Evolutionary conservation across 352 stramenopile species (phyloP).

Genomic region (Phytophthora pinifolia): DNA sequence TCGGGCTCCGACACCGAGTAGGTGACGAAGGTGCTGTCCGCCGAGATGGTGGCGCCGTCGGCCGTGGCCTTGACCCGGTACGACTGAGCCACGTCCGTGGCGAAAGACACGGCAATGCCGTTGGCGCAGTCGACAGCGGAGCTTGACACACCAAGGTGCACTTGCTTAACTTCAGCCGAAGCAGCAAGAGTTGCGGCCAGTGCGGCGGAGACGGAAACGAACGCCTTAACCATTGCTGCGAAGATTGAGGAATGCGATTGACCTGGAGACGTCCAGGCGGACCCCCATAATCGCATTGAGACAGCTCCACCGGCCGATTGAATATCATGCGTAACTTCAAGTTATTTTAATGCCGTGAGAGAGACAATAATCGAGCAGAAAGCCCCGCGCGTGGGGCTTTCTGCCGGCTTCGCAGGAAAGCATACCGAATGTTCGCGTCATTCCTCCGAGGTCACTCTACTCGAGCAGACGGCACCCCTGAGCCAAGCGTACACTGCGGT

Average conservation of each 20-base stretch:
- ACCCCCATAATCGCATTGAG: too few species aligned
- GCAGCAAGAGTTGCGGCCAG: constrained; percentile 18
- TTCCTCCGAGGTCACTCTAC: too few species aligned
- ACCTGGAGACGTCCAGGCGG: neutral
- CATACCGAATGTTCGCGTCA: too few species aligned
- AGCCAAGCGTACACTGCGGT: too few species aligned
- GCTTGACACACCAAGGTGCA: constrained; percentile 46
- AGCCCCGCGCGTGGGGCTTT: too few species aligned
- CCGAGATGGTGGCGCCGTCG: constrained; percentile 14
- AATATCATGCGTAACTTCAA: too few species aligned
- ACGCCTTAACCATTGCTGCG: constrained; percentile 22
- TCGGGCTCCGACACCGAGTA: constrained; percentile 39
- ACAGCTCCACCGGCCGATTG: too few species aligned
- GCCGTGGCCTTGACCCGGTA: constrained; percentile 34
- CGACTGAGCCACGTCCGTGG: constrained; percentile 26
- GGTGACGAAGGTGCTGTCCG: constrained; percentile 34
- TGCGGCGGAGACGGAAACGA: constrained; percentile 10
- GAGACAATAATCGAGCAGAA: too few species aligned
- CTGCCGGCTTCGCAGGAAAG: too few species aligned
- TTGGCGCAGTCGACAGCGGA: constrained; percentile 33
- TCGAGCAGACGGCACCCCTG: too few species aligned
- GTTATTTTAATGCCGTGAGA: too few species aligned
- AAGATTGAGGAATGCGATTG: constrained; percentile 28
- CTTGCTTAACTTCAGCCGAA: constrained; percentile 41
- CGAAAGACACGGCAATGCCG: constrained; percentile 46